Evolutionary conservation across 1,139 yeast species (phyloP).

Genomic region (Sporopachydermia cereana): DNA sequence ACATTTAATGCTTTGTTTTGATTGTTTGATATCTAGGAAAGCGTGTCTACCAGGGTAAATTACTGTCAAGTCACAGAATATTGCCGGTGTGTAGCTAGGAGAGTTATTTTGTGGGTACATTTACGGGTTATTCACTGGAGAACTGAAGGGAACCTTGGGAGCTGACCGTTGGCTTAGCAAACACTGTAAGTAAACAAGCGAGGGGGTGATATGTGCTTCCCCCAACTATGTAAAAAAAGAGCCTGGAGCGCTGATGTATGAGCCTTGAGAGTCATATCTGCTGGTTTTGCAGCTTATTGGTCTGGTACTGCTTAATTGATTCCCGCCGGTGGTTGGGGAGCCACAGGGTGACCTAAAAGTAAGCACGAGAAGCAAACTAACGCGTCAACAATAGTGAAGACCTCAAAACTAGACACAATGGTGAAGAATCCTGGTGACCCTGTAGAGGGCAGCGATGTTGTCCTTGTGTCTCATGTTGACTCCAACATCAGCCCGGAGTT

Average conservation of each 20-base stretch:
- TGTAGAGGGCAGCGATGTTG: not conserved
- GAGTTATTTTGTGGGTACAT: not conserved
- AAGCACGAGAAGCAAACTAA: not conserved
- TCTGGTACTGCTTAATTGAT: not conserved
- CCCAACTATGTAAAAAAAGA: no score
- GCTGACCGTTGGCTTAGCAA: not conserved
- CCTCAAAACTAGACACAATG: not conserved
- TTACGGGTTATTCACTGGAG: not conserved
- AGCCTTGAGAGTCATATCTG: not conserved
- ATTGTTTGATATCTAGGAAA: not conserved
- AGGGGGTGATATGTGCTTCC: not conserved
- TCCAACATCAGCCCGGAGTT: slow-evolving; percentile 2
- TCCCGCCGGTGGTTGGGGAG: not conserved
- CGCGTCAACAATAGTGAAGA: not conserved
- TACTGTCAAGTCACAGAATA: not conserved
- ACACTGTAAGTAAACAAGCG: not conserved
- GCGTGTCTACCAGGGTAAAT: not conserved
- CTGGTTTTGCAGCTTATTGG: not conserved
- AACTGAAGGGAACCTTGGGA: not conserved
- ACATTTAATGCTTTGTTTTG: slow-evolving; percentile 4
- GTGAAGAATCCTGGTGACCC: not conserved
- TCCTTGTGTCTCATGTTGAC: not conserved
- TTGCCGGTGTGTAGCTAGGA: not conserved
- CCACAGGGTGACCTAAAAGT: no score
- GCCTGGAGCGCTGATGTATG: no score